These are phyloP conservation scores for Blastocystis sp. DNA, from an alignment of 352 stramenopile species.

Conservation along the genomic window DNA sequence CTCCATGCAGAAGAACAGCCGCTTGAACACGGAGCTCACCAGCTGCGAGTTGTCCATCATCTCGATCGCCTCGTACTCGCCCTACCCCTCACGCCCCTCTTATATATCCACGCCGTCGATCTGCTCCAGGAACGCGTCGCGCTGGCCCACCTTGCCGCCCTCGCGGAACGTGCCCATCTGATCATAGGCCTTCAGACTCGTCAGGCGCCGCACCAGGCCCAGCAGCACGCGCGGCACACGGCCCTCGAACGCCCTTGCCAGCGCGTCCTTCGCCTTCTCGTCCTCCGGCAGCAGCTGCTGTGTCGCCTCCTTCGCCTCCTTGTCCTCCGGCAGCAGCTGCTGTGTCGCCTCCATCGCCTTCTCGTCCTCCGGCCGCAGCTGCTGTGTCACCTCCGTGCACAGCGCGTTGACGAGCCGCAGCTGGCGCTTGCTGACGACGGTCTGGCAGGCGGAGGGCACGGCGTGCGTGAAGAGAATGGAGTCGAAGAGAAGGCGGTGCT, in stretches of 20 bases:
- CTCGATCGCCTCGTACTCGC: conserved; percentile 38
- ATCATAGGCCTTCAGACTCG: conserved; percentile 6
- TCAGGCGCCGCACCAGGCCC: not conserved
- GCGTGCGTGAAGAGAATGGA: not conserved
- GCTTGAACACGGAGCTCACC: conserved; percentile 25
- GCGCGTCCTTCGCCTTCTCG: not conserved
- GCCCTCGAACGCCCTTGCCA: not conserved
- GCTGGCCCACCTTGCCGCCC: not conserved
- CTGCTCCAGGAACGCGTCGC: not conserved
- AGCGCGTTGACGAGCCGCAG: not conserved
- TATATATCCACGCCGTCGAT: not conserved
- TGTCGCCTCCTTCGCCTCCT: not conserved
- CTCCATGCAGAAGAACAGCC: conserved; percentile 44
- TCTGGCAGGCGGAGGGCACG: not conserved
- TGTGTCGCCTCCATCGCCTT: not conserved
- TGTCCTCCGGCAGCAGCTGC: not conserved
- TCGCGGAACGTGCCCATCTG: conserved; percentile 11
- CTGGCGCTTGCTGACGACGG: not conserved
- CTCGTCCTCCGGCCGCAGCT: not conserved
- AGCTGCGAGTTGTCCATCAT: not conserved
- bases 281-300: not conserved
- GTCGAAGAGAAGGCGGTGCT: not conserved
- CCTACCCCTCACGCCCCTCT: not conserved
- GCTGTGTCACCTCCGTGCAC: not conserved
- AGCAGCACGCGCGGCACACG: conserved; percentile 11